These are phyloP conservation scores for Ceratocystis diversiconidia DNA, from an alignment of 2,329 filamentous ascomycete species.

Conservation along the genomic window DNA sequence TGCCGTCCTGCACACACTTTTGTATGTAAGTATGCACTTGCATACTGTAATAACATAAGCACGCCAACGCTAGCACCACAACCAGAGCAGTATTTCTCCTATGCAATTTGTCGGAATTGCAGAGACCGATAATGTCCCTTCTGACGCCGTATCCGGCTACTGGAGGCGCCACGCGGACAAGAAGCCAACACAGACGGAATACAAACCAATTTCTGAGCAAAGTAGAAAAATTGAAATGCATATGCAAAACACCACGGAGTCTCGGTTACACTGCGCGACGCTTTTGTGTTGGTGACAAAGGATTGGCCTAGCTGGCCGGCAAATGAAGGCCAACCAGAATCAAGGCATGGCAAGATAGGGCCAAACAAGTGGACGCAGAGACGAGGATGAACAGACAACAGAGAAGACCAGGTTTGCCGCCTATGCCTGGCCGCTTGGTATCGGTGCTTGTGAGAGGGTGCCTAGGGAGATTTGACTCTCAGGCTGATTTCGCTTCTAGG, in stretches of 20 bases:
- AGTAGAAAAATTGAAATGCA: no score
- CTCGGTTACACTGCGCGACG: neutral
- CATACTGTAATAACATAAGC: neutral
- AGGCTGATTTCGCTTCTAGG: neutral
- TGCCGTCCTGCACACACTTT: neutral
- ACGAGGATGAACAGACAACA: neutral
- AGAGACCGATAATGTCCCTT: neutral
- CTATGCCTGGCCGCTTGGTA: no score
- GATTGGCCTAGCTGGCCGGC: neutral
- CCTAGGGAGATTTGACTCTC: neutral
- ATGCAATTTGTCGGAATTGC: neutral
- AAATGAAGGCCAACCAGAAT: neutral
- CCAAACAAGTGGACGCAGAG: neutral
- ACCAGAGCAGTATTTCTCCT: neutral
- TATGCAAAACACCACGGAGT: neutral
- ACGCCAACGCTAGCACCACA: neutral
- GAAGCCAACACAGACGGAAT: neutral
- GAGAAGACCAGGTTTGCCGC: no score
- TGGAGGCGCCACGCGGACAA: conserved; percentile 12
- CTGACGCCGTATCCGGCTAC: conserved; percentile 12
- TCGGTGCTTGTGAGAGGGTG: conserved; percentile 6
- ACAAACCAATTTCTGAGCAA: conserved; percentile 3
- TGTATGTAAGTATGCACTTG: neutral
- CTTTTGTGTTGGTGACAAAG: neutral
- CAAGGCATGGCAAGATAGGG: neutral